Evolutionary conservation across 768 basidiomycete species (phyloP).

Genomic region (Lepiota brunneoincarnata): DNA sequence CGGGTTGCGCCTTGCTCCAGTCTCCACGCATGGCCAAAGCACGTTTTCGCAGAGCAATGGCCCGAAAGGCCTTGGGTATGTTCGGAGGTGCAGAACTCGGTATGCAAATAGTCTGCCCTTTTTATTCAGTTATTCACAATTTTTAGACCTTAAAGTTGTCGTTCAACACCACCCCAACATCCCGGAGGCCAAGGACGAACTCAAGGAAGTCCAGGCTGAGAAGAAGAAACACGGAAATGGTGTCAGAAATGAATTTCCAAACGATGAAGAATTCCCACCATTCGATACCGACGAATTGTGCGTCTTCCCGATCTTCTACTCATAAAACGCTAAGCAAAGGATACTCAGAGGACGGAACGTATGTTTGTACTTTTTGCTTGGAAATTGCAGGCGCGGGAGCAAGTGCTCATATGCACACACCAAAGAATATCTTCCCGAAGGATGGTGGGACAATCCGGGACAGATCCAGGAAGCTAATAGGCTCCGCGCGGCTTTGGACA

Average conservation of each 20-base stretch:
- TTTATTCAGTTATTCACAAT: background rate
- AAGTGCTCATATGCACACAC: constrained; percentile 44
- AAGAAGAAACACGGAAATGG: constrained; percentile 14
- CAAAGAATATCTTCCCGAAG: constrained; percentile 31
- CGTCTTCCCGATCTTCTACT: constrained; percentile 17
- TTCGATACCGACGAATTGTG: constrained; percentile 42
- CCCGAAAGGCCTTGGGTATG: constrained; percentile 25
- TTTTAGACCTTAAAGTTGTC: constrained; percentile 34
- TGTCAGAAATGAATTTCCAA: constrained; percentile 18
- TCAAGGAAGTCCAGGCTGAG: constrained; percentile 21
- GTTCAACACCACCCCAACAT: constrained; percentile 28
- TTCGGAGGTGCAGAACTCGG: constrained; percentile 27
- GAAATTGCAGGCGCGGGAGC: constrained; percentile 34
- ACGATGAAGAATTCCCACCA: constrained; percentile 33
- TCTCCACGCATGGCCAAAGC: constrained; percentile 35
- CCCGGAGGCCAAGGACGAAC: constrained; percentile 24
- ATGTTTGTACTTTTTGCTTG: constrained; percentile 39
- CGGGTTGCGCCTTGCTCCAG: constrained; percentile 28
- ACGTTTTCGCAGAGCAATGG: constrained; percentile 36
- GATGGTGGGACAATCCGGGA: constrained; percentile 28
- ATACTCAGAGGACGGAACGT: constrained; percentile 44
- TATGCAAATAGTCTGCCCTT: constrained; percentile 6
- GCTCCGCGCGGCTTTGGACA: background rate
- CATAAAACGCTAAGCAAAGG: background rate
- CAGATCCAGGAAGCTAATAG: background rate